A percentile compares a stretch with the other conserved stretches of the same genome.
Evolutionary conservation across 1,284 basidiomycete species (phyloP).

Genomic region (Papiliotrema nemorosa): DNA sequence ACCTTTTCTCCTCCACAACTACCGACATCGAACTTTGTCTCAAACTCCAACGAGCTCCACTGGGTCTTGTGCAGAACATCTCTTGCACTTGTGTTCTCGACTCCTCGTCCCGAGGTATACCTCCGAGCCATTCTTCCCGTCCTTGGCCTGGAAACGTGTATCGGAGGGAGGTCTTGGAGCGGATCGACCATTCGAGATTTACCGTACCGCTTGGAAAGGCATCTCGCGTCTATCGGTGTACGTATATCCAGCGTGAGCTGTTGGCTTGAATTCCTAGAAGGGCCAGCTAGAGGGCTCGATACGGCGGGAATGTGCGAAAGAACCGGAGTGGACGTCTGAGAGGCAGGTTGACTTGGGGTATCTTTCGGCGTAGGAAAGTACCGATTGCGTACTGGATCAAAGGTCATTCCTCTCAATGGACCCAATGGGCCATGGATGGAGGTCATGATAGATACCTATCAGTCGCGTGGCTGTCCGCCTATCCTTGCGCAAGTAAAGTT

Average conservation of each 20-base stretch:
- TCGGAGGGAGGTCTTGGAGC: no score
- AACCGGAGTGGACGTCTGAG: no score
- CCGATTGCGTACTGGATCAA: slow-evolving; percentile 29
- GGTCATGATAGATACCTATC: neutral
- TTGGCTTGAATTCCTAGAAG: no score
- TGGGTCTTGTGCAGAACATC: neutral
- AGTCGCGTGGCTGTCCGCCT: no score
- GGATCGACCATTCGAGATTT: no score
- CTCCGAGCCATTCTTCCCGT: neutral
- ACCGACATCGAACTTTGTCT: slow-evolving; percentile 2
- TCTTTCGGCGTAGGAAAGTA: slow-evolving; percentile 39
- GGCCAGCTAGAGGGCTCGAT: neutral
- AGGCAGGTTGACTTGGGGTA: neutral
- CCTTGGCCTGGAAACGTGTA: neutral
- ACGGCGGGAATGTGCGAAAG: neutral
- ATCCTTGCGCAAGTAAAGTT: no score
- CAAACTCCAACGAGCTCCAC: neutral
- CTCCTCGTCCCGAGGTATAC: no score
- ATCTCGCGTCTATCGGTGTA: no score
- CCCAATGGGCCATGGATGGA: slow-evolving; percentile 30
- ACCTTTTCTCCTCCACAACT: slow-evolving; percentile 31
- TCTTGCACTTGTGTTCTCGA: no score
- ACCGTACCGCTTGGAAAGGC: neutral
- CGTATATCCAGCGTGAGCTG: no score
- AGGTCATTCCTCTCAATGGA: slow-evolving; percentile 39